Evolutionary conservation across 2,329 filamentous ascomycete genomes (phyloP).

Genomic region (Sordariomycetes sp.): DNA sequence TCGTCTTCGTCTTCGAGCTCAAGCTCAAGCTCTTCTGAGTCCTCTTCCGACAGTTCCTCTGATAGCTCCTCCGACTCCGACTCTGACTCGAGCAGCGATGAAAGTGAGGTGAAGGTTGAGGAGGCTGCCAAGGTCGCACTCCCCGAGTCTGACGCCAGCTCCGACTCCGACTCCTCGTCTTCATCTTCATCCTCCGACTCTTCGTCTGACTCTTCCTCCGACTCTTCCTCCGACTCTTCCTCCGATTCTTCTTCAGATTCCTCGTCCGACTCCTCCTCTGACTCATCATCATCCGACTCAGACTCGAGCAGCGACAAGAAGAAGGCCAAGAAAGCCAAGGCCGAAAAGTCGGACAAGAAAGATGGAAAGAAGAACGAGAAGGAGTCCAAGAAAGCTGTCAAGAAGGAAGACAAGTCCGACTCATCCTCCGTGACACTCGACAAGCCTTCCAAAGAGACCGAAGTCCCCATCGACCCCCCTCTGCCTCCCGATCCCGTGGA

Average conservation of each 20-base stretch:
- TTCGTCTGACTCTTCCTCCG: constrained; percentile 10
- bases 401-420: constrained; percentile 10
- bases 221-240: constrained; percentile 6
- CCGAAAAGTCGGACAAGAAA: too few relatives aligned
- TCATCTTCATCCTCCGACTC: constrained; percentile 10
- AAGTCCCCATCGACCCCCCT: constrained; percentile 33
- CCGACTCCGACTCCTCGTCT: constrained; percentile 19
- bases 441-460: constrained; percentile 41
- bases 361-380: constrained; percentile 18
- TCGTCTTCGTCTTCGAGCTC: constrained; percentile 10
- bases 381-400: constrained; percentile 3
- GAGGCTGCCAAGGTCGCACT: constrained; percentile 22
- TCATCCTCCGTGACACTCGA: constrained; percentile 42
- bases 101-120: constrained; percentile 10
- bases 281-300: constrained; percentile 4
- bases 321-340: constrained; percentile 10
- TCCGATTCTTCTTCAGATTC: constrained; percentile 10
- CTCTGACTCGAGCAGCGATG: constrained; percentile 19
- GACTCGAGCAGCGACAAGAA: constrained; percentile 11
- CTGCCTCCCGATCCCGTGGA: constrained; percentile 40
- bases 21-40: constrained; percentile 13
- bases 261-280: not conserved
- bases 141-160: constrained; percentile 22
- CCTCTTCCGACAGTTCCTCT: too few relatives aligned
- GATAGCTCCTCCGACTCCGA: constrained; percentile 8